Conservation (phyloP, 2,329 filamentous ascomycete genomes). For the Dendrostoma leiphaemia region DNA sequence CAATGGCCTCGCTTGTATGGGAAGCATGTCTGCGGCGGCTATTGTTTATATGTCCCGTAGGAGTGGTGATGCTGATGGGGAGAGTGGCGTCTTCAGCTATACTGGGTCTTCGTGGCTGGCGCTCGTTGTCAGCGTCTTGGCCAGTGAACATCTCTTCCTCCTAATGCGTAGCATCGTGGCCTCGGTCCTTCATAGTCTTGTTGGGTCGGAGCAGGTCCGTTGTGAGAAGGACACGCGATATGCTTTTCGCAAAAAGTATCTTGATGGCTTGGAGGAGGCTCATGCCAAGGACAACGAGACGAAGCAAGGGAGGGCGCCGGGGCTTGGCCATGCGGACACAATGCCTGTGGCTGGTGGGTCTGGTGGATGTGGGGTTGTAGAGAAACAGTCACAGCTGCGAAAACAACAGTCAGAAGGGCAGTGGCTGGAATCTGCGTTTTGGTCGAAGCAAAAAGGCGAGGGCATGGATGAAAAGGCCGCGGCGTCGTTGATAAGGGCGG, state of each 20-base stretch:
- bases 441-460: too few relatives aligned
- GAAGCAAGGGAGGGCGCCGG: too few relatives aligned
- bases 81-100: slow-evolving; percentile 30
- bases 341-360: too few relatives aligned
- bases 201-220: slow-evolving; percentile 40
- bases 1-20: slow-evolving; percentile 68
- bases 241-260: slow-evolving; percentile 32
- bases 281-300: too few relatives aligned
- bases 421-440: too few relatives aligned
- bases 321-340: too few relatives aligned
- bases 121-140: slow-evolving; percentile 67
- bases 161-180: slow-evolving; percentile 49
- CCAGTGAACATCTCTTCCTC: slow-evolving; percentile 72
- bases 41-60: slow-evolving; percentile 70
- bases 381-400: too few relatives aligned
- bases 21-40: slow-evolving; percentile 69
- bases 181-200: slow-evolving; percentile 33
- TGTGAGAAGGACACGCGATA: slow-evolving; percentile 39
- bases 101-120: slow-evolving; percentile 52
- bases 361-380: too few relatives aligned
- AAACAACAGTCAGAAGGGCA: too few relatives aligned
- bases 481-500: too few relatives aligned
- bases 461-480: too few relatives aligned
- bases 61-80: slow-evolving; percentile 47
- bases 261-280: slow-evolving; percentile 42